Conservation (phyloP, 2,329 filamentous ascomycete genomes). For the Fusarium sp. region DNA sequence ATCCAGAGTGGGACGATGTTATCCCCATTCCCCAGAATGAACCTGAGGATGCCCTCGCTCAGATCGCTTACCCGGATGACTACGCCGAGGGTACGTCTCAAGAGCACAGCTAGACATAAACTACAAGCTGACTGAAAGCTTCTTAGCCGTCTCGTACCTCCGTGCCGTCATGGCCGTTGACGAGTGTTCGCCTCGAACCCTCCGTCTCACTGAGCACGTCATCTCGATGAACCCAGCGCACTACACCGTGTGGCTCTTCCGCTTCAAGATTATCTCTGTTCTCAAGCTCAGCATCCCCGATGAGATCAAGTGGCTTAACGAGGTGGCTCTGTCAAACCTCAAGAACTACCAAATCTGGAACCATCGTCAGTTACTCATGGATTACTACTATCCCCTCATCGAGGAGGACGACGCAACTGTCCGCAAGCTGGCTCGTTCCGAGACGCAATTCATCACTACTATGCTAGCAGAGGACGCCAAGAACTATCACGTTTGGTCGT, state of each 20-base stretch:
- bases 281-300: conserved; percentile 73
- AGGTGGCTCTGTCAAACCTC: conserved; percentile 82
- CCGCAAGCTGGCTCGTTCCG: conserved; percentile 70
- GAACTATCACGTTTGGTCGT: conserved; percentile 99
- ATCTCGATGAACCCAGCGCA: conserved; percentile 95
- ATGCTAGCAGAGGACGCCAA: conserved; percentile 92
- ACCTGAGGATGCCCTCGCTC: conserved; percentile 85
- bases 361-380: conserved; percentile 74
- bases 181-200: conserved; percentile 82
- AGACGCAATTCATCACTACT: conserved; percentile 78
- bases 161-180: conserved; percentile 92
- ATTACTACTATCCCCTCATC: conserved; percentile 70
- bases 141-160: conserved; percentile 85
- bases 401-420: conserved; percentile 66
- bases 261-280: conserved; percentile 80
- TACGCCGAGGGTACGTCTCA: conserved; percentile 78
- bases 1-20: conserved; percentile 87
- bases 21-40: conserved; percentile 86
- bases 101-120: not conserved
- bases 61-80: conserved; percentile 89
- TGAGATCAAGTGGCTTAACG: conserved; percentile 89
- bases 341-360: conserved; percentile 99
- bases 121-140: conserved; percentile 34
- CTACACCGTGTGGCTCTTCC: conserved; percentile 98
- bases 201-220: conserved; percentile 87